A percentile compares a stretch with the other conserved stretches of the same genome.
These are phyloP conservation scores for Botrytis cinerea DNA, from an alignment of 2,329 filamentous ascomycete species.

Conservation along the genomic window DNA sequence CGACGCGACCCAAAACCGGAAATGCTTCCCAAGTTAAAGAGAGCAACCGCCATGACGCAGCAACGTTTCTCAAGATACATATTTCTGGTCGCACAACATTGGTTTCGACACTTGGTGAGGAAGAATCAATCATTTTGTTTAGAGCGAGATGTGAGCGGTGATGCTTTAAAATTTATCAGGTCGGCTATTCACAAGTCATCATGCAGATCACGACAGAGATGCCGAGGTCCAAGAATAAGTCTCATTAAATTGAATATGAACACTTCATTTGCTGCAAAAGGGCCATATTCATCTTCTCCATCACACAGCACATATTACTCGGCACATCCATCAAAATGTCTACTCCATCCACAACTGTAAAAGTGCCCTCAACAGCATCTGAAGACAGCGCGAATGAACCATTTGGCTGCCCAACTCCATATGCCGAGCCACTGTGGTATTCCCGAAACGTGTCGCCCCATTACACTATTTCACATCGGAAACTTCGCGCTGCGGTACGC, in stretches of 20 bases:
- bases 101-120: too few species aligned
- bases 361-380: background rate
- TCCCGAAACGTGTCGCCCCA: conserved; percentile 50
- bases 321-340: background rate
- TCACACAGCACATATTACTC: background rate
- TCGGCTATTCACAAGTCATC: background rate
- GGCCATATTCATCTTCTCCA: background rate
- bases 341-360: background rate
- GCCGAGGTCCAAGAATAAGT: background rate
- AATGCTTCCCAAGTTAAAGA: background rate
- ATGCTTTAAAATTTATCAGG: background rate
- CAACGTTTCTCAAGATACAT: background rate
- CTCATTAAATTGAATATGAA: background rate
- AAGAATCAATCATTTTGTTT: background rate
- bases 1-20: background rate
- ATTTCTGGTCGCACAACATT: too few species aligned
- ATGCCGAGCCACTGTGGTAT: conserved; percentile 42
- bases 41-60: background rate
- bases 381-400: background rate
- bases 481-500: conserved; percentile 58
- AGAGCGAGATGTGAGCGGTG: background rate
- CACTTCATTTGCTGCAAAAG: background rate
- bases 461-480: conserved; percentile 62
- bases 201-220: background rate
- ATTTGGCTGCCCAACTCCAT: conserved; percentile 39